These are phyloP conservation scores for Rhodofomes roseus DNA, from an alignment of 1,284 basidiomycete genomes.

Conservation along the genomic window DNA sequence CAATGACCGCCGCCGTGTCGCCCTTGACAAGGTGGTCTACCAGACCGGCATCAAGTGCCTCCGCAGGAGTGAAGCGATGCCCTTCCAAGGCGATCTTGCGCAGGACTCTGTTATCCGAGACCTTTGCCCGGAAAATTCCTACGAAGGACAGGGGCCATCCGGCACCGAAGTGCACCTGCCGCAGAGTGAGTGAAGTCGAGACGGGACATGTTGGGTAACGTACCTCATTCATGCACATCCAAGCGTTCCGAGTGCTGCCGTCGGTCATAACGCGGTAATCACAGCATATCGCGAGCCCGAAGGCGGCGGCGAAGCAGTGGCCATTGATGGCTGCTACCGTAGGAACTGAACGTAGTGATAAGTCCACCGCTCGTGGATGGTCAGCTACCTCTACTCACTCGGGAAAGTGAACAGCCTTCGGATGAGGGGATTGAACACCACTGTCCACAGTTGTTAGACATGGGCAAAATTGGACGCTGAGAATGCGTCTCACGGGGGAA, in stretches of 20 bases:
- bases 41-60: constrained; percentile 67
- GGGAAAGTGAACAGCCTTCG: constrained; percentile 59
- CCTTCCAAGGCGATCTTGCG: constrained; percentile 84
- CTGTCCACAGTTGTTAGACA: constrained; percentile 15
- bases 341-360: constrained; percentile 46
- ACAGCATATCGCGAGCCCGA: constrained; percentile 78
- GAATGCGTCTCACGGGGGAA: constrained; percentile 59
- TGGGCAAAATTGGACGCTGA: constrained; percentile 9
- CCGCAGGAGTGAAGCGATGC: constrained; percentile 74
- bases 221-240: constrained; percentile 94
- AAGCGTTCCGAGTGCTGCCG: constrained; percentile 72
- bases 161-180: constrained; percentile 79
- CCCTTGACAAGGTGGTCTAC: constrained; percentile 68
- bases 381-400: constrained; percentile 38
- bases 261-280: constrained; percentile 94
- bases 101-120: constrained; percentile 54
- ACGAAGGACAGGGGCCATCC: constrained; percentile 74
- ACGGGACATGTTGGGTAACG: constrained; percentile 5
- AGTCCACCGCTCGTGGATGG: not conserved
- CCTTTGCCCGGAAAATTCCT: constrained; percentile 63
- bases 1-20: constrained; percentile 55
- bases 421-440: constrained; percentile 31
- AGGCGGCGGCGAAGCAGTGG: constrained; percentile 87
- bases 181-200: no score
- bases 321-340: constrained; percentile 90